phyloP scores from a whole-genome alignment of 169 alveolate genomes.

The Eimeria necatrix region DNA sequence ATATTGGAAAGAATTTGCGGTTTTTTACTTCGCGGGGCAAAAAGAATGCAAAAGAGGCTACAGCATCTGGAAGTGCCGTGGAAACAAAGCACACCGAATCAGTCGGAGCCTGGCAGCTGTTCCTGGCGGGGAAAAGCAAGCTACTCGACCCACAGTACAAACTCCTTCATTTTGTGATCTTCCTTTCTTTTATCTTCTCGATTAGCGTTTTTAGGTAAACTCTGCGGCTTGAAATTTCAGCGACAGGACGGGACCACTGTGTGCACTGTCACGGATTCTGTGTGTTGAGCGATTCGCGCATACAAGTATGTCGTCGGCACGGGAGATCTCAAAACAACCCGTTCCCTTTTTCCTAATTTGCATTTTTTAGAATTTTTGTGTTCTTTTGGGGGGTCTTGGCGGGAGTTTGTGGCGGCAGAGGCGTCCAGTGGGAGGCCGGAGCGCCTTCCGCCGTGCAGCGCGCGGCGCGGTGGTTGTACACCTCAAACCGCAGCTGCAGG shows the following conservation, averaged over 20 bases:
- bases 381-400: not conserved
- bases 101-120: not conserved
- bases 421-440: no score
- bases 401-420: not conserved
- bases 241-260: not conserved
- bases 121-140: not conserved
- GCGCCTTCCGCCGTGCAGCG: no score
- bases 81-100: not conserved
- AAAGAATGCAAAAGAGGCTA: no score
- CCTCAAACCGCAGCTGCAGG: no score
- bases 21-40: no score
- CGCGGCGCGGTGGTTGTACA: no score
- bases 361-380: not conserved
- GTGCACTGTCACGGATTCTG: not conserved
- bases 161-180: not conserved
- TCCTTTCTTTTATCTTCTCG: not conserved
- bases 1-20: no score
- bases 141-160: not conserved
- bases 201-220: not conserved
- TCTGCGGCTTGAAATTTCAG: not conserved
- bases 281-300: not conserved
- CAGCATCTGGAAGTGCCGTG: no score
- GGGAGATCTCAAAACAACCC: no score
- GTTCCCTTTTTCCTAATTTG: no score
- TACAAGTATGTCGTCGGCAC: not conserved